phyloP scores from a whole-genome alignment of 1,284 basidiomycete species.

The Apiotrichum siamense region DNA sequence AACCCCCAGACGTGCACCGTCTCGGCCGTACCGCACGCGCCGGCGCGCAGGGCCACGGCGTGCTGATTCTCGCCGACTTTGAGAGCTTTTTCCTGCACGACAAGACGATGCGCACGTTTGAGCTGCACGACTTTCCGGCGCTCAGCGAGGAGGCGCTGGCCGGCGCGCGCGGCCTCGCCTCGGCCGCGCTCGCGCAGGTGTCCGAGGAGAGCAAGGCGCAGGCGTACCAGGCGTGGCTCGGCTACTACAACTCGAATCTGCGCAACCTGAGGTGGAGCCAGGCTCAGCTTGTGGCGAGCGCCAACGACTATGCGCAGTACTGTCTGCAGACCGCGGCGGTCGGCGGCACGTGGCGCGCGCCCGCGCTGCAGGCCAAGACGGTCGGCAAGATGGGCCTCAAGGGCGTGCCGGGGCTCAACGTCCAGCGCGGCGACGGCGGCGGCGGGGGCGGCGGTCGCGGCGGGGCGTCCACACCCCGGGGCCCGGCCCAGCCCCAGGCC shows the following conservation, averaged over 20 bases:
- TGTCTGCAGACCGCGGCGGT: constrained; percentile 50
- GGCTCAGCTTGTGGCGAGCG: constrained; percentile 49
- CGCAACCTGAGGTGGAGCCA: constrained; percentile 50
- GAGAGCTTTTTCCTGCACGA: constrained; percentile 56
- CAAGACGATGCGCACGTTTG: constrained; percentile 49
- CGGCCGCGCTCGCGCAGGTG: constrained; percentile 30
- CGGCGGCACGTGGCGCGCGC: constrained; percentile 31
- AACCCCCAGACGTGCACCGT: constrained; percentile 45
- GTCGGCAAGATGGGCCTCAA: constrained; percentile 60
- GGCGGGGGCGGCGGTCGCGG: constrained; percentile 7
- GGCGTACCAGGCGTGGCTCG: constrained; percentile 56
- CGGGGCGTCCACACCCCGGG: background rate
- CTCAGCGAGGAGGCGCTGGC: constrained; percentile 13
- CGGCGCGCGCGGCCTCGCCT: constrained; percentile 24
- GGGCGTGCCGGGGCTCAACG: constrained; percentile 47
- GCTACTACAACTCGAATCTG: constrained; percentile 55
- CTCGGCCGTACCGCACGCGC: constrained; percentile 53
- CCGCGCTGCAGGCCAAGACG: constrained; percentile 53
- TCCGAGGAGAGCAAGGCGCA: constrained; percentile 50
- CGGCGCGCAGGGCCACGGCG: constrained; percentile 53
- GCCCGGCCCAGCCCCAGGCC: background rate
- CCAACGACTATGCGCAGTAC: constrained; percentile 51
- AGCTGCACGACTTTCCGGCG: constrained; percentile 39
- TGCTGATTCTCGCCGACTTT: constrained; percentile 56
- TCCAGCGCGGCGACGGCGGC: constrained; percentile 20